phyloP scores from a whole-genome alignment of 768 basidiomycete species.

The Boletales sp. region DNA sequence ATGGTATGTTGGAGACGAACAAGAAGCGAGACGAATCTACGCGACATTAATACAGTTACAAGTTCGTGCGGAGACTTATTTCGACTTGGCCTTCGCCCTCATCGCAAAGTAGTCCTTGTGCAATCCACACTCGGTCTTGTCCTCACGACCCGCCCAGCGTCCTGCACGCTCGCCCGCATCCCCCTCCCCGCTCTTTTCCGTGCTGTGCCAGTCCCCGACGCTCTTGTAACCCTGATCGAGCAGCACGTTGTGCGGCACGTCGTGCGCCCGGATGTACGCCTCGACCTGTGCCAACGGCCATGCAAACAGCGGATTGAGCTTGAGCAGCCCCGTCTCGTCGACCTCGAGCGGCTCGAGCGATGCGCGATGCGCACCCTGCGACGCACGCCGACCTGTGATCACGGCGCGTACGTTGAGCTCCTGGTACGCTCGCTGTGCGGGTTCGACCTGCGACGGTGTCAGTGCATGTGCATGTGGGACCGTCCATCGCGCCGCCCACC shows the following conservation, averaged over 20 bases:
- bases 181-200: slow-evolving; percentile 59
- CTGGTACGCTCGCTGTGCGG: slow-evolving; percentile 83
- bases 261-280: slow-evolving; percentile 75
- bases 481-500: slow-evolving; percentile 35
- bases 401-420: slow-evolving; percentile 76
- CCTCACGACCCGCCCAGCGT: slow-evolving; percentile 80
- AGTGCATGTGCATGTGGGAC: no score
- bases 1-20: not conserved
- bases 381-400: slow-evolving; percentile 92
- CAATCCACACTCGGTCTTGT: slow-evolving; percentile 93
- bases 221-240: slow-evolving; percentile 91
- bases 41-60: no score
- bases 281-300: slow-evolving; percentile 88
- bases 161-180: slow-evolving; percentile 82
- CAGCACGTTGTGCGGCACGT: slow-evolving; percentile 85
- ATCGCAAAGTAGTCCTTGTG: slow-evolving; percentile 88
- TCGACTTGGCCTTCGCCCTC: slow-evolving; percentile 32
- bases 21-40: no score
- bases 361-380: slow-evolving; percentile 90
- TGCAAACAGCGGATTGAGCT: slow-evolving; percentile 88
- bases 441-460: slow-evolving; percentile 69
- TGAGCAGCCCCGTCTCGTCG: slow-evolving; percentile 84
- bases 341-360: slow-evolving; percentile 83
- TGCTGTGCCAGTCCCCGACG: slow-evolving; percentile 98
- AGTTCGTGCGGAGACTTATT: no score